Evolutionary conservation across 768 basidiomycete species (phyloP).

Genomic region (Pulveroboletus sp.): DNA sequence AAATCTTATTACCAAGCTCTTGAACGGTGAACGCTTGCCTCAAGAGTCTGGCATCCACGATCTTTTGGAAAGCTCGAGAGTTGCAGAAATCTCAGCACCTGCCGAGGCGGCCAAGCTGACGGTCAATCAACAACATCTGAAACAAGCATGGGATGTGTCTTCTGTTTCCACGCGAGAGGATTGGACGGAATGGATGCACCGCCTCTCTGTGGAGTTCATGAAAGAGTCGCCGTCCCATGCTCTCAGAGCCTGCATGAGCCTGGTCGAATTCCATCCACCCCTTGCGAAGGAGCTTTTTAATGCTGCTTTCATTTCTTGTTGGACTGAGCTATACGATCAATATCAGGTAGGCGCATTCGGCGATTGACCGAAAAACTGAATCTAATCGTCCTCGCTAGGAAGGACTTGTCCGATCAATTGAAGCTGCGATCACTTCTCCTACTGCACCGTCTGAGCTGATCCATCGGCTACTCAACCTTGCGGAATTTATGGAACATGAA

Average conservation of each 20-base stretch:
- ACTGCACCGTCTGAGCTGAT: conserved; percentile 85
- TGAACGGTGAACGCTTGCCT: conserved; percentile 89
- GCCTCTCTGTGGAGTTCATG: conserved; percentile 92
- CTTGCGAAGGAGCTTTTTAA: conserved; percentile 95
- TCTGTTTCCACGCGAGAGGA: conserved; percentile 76
- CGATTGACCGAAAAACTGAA: neutral
- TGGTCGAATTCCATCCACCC: conserved; percentile 89
- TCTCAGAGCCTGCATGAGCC: conserved; percentile 91
- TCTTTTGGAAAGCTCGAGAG: conserved; percentile 60
- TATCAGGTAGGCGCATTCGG: conserved; percentile 69
- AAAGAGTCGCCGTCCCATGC: conserved; percentile 98
- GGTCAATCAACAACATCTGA: conserved; percentile 96
- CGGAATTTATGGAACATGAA: conserved; percentile 99
- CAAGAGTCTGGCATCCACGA: conserved; percentile 79
- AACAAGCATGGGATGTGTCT: conserved; percentile 93
- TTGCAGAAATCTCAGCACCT: conserved; percentile 74
- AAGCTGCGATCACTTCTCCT: conserved; percentile 75
- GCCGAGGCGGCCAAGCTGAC: conserved; percentile 86
- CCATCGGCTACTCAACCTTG: conserved; percentile 86
- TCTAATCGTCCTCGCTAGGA: conserved; percentile 53
- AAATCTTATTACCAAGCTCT: conserved; percentile 78
- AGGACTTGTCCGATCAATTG: conserved; percentile 89
- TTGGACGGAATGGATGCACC: conserved; percentile 95
- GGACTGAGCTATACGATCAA: conserved; percentile 93
- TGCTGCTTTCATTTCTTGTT: conserved; percentile 96